phyloP scores from a whole-genome alignment of 2,329 filamentous ascomycete species.

The Penicillium sclerotigenum region DNA sequence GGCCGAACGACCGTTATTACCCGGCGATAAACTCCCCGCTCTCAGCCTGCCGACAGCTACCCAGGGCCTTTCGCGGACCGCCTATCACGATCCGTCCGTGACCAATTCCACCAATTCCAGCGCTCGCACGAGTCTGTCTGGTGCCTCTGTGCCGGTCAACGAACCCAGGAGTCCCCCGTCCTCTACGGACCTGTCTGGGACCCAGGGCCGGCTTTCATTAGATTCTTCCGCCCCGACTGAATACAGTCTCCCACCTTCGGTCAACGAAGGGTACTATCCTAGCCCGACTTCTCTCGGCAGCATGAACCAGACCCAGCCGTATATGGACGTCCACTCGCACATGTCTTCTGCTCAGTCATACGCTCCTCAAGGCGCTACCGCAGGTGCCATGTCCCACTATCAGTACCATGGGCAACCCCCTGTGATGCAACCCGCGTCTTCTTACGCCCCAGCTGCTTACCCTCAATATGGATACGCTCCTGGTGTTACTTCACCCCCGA shows the following conservation, averaged over 20 bases:
- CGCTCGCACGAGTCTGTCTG: conserved; percentile 56
- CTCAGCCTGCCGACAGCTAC: conserved; percentile 66
- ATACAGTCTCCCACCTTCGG: conserved; percentile 34
- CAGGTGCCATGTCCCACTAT: conserved; percentile 71
- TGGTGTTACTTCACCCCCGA: conserved; percentile 76
- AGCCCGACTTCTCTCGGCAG: conserved; percentile 40
- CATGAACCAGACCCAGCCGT: conserved; percentile 80
- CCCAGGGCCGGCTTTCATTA: conserved; percentile 33
- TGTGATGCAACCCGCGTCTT: conserved; percentile 68
- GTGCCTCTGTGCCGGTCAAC: conserved; percentile 47
- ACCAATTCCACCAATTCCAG: conserved; percentile 49
- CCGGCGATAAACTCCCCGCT: conserved; percentile 71
- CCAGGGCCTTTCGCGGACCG: conserved; percentile 67
- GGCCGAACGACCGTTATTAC: conserved; percentile 61
- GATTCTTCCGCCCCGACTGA: conserved; percentile 33
- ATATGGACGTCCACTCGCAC: conserved; percentile 82
- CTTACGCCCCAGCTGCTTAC: conserved; percentile 65
- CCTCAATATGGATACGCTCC: conserved; percentile 71
- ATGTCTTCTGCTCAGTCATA: conserved; percentile 75
- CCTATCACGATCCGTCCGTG: conserved; percentile 59
- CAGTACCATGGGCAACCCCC: conserved; percentile 67
- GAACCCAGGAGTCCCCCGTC: conserved; percentile 72
- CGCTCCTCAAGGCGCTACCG: conserved; percentile 72
- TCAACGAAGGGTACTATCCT: conserved; percentile 44
- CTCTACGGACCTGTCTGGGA: conserved; percentile 48